phyloP scores from a whole-genome alignment of 371 early-diverging fungal genomes.

The Cokeromyces recurvatus region DNA sequence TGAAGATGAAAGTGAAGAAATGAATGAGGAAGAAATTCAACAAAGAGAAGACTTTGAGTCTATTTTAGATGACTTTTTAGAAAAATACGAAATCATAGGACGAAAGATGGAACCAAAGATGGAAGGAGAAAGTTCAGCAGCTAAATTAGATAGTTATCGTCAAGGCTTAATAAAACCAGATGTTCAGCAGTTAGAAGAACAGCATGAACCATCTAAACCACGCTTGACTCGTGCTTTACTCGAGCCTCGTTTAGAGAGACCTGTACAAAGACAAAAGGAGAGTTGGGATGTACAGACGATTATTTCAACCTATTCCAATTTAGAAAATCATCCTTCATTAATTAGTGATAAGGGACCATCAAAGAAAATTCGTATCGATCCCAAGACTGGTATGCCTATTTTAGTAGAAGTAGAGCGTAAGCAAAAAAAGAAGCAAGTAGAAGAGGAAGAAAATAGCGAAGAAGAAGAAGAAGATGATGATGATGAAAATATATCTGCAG shows the following conservation, averaged over 20 bases:
- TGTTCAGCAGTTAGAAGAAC: slow-evolving; percentile 15
- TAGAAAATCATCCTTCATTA: slow-evolving; percentile 76
- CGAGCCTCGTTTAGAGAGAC: slow-evolving; percentile 25
- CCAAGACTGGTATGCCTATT: slow-evolving; percentile 65
- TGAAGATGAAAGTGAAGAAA: slow-evolving; percentile 51
- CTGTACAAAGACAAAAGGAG: slow-evolving; percentile 49
- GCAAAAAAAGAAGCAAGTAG: slow-evolving; percentile 13
- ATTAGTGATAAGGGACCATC: slow-evolving; percentile 52
- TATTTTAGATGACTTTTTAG: slow-evolving; percentile 87
- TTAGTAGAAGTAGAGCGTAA: slow-evolving; percentile 47
- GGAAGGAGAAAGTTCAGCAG: slow-evolving; percentile 59
- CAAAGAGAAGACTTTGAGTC: slow-evolving; percentile 62
- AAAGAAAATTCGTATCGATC: slow-evolving; percentile 53
- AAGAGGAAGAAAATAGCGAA: slow-evolving; percentile 36
- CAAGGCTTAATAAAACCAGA: slow-evolving; percentile 36
- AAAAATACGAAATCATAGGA: slow-evolving; percentile 78
- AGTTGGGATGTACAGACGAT: slow-evolving; percentile 83
- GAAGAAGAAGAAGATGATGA: slow-evolving; percentile 46
- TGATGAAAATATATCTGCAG: slow-evolving; percentile 36
- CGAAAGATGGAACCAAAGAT: slow-evolving; percentile 60
- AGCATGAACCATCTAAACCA: slow-evolving; percentile 30
- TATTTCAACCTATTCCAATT: slow-evolving; percentile 77
- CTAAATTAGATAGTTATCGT: slow-evolving; percentile 70
- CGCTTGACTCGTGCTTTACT: slow-evolving; percentile 18
- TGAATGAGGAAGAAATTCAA: slow-evolving; percentile 27